Percentiles rank a stretch among this genome's conserved stretches.
Conservation (phyloP, 306 rosid genomes). For the Fragaria iinumae region DNA sequence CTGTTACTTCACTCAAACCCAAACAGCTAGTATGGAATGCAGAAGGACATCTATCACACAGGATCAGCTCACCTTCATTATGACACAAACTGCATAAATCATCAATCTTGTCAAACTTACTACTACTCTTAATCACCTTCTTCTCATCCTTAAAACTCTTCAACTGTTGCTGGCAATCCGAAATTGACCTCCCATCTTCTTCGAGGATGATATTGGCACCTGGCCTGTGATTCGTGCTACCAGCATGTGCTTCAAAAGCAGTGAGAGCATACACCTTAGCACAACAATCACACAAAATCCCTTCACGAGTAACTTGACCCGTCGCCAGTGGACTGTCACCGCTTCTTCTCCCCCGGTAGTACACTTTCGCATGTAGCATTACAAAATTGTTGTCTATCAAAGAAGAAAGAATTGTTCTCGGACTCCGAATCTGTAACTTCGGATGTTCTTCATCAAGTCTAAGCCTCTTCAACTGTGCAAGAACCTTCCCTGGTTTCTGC, state of each 20-base stretch:
- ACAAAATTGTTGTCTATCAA: conserved; percentile 37
- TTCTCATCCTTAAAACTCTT: neutral
- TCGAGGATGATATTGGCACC: conserved; percentile 46
- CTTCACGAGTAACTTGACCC: conserved; percentile 42
- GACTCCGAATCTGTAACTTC: conserved; percentile 6
- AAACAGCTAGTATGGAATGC: conserved; percentile 48
- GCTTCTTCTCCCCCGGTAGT: conserved; percentile 17
- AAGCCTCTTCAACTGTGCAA: conserved; percentile 1
- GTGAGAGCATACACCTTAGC: conserved; percentile 25
- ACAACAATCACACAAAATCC: conserved; percentile 68
- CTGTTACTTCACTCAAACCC: conserved; percentile 33
- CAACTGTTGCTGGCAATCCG: conserved; percentile 42
- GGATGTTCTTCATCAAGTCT: neutral
- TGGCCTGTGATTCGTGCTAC: conserved; percentile 58
- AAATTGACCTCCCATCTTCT: conserved; percentile 52
- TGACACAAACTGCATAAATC: conserved; percentile 4
- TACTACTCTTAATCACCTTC: neutral
- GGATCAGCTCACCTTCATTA: conserved; percentile 36
- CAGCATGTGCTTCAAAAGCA: conserved; percentile 57
- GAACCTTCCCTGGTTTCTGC: conserved; percentile 4
- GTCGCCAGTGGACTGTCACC: neutral
- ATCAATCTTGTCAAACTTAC: neutral
- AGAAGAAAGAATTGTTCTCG: conserved; percentile 28
- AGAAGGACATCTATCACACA: conserved; percentile 63
- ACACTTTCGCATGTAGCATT: conserved; percentile 23